Base-by-base conservation (phyloP, 805 yeast genomes). In the Wickerhamomyces subpelliculosus region DNA sequence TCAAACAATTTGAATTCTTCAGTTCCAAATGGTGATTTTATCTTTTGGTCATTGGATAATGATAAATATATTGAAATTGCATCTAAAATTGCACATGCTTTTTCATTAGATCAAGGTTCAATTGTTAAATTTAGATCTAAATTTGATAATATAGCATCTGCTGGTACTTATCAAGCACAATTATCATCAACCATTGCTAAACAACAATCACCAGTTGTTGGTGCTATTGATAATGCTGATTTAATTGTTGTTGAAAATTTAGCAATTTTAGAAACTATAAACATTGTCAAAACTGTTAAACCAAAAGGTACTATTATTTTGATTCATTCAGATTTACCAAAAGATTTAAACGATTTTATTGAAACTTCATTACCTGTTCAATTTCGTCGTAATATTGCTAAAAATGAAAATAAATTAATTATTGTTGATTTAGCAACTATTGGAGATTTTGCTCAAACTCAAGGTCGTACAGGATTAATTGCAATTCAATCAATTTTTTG, bases 401-500 rank as follows among this genome's bases (percentile, higher is more conserved):
- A 61, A n/a, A 78, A 76, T 52, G 61, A 71, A 27, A 64, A 75
- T 46, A 64, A 67, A 37, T 58, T 88, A 32, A 64, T 67, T 42
- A 61, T 84, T 21, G 54, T 86, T 36, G 94, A 87, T 58, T 67
- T 73, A 46, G 68, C 78, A 18, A 55, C 74, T 17, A 64, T 83
- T 42, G 85, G 82, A 30, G 85, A 76, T 39, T 70, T 78, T 48
- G 82, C 76, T 44, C 78, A 79, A 39, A 80, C 93, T 29, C 72
- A 76, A 48, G 94, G 94, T 22, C 79, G 88, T 56, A 77, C 93
- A 4, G 68, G 70, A 24, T 72, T 78, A 27, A 80, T 88, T 58
- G 86, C 87, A 35, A 64, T 76, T 40, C 95, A 88, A 63, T 75
- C 82, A 30, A 85, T 80, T 0, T 82, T 86, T 68, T 87, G 95